Evolutionary conservation across 2,329 filamentous ascomycete species (phyloP).

Genomic region (Claviceps humidiphila): DNA sequence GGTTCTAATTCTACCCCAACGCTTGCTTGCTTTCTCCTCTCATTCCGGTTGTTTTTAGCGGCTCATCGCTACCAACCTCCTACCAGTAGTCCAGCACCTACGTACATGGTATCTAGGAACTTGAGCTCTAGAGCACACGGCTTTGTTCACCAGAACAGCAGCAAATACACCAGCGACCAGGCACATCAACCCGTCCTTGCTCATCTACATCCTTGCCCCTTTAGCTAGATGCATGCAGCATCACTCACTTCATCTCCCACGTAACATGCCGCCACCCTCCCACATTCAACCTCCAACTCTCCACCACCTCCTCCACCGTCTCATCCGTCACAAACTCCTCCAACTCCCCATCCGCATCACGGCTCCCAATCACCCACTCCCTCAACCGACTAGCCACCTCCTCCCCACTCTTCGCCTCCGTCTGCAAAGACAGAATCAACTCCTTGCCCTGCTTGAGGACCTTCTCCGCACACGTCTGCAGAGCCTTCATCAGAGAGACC

Average conservation of each 20-base stretch:
- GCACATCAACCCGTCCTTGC: no score
- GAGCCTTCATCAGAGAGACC: conserved; percentile 19
- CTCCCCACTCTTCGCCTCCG: conserved; percentile 12
- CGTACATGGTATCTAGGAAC: no score
- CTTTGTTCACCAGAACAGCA: no score
- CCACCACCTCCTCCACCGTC: conserved; percentile 15
- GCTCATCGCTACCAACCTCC: no score
- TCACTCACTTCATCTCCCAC: conserved; percentile 13
- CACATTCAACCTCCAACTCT: conserved; percentile 21
- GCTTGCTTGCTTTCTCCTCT: no score
- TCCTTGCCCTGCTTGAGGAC: conserved; percentile 21
- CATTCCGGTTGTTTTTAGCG: no score
- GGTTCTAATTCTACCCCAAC: no score
- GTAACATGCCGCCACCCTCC: conserved; percentile 22
- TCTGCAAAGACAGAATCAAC: conserved; percentile 16
- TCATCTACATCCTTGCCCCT: no score
- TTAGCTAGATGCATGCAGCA: no score
- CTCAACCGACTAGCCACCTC: conserved; percentile 15
- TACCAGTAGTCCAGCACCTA: no score
- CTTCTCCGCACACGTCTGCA: conserved; percentile 18
- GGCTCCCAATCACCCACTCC: conserved; percentile 17
- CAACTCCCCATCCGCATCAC: conserved; percentile 9
- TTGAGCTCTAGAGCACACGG: no score
- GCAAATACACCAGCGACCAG: no score
- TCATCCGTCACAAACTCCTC: conserved; percentile 14